Evolutionary conservation across 2,329 filamentous ascomycete species (phyloP).

Genomic region (Cladorrhinum sp.): DNA sequence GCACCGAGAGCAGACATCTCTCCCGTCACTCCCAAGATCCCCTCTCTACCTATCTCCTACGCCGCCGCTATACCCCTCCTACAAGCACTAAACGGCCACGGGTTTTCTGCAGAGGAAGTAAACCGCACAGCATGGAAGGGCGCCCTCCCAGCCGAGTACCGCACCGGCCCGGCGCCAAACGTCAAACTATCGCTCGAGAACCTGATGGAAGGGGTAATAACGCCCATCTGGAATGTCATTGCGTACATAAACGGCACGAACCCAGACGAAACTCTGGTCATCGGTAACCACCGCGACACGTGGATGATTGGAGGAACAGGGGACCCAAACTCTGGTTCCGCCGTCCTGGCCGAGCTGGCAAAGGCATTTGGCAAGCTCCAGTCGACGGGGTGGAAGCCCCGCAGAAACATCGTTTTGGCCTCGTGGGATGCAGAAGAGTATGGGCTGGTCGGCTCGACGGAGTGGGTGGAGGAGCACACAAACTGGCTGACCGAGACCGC

Average conservation of each 20-base stretch:
- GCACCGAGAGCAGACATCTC: slow-evolving; percentile 61
- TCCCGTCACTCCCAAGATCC: slow-evolving; percentile 67
- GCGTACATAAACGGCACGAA: slow-evolving; percentile 80
- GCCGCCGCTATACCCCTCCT: slow-evolving; percentile 79
- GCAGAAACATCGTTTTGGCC: slow-evolving; percentile 92
- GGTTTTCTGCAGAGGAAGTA: slow-evolving; percentile 64
- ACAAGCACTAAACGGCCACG: slow-evolving; percentile 70
- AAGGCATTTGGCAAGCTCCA: slow-evolving; percentile 78
- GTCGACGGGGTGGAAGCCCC: slow-evolving; percentile 76
- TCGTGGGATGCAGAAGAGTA: slow-evolving; percentile 95
- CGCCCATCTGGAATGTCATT: slow-evolving; percentile 89
- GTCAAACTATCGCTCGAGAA: slow-evolving; percentile 80
- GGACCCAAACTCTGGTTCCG: slow-evolving; percentile 82
- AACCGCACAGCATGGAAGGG: slow-evolving; percentile 67
- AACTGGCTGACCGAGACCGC: slow-evolving; percentile 69
- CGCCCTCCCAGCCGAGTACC: slow-evolving; percentile 70
- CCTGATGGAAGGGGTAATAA: slow-evolving; percentile 76
- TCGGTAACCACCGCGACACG: slow-evolving; percentile 92
- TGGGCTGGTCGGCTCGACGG: slow-evolving; percentile 88
- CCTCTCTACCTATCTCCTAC: slow-evolving; percentile 86
- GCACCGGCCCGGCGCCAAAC: slow-evolving; percentile 64
- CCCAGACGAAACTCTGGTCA: slow-evolving; percentile 74
- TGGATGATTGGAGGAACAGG: slow-evolving; percentile 89
- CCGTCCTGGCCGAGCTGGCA: slow-evolving; percentile 83
- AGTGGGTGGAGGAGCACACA: slow-evolving; percentile 83